A percentile compares a stretch with the other conserved stretches of the same genome.
phyloP scores from a whole-genome alignment of 331 rosid genomes.

The Quercus phellos region DNA sequence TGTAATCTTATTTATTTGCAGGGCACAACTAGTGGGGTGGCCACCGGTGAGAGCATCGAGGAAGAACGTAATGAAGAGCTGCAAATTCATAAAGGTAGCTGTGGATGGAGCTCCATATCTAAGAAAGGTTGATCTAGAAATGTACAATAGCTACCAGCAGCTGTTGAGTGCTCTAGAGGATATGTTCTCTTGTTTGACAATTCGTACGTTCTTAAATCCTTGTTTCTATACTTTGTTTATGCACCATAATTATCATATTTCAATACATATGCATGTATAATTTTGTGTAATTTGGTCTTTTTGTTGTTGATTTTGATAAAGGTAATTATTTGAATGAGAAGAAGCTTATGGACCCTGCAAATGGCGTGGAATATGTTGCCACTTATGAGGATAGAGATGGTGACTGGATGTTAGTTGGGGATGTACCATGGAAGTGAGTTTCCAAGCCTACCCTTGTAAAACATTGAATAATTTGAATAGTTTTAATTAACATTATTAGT shows the following conservation, averaged over 20 bases:
- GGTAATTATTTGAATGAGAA: conserved; percentile 48
- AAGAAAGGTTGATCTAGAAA: conserved; percentile 65
- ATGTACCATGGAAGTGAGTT: conserved; percentile 82
- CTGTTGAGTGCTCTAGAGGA: conserved; percentile 43
- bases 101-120: conserved; percentile 82
- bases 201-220: conserved; percentile 30
- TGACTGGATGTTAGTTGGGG: conserved; percentile 90
- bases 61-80: conserved; percentile 40
- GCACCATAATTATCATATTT: not conserved
- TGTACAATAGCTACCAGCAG: conserved; percentile 46
- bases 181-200: conserved; percentile 54
- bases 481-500: not conserved
- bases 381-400: conserved; percentile 81
- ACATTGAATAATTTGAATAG: too few species aligned
- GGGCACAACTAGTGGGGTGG: conserved; percentile 72
- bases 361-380: conserved; percentile 55
- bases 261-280: too few species aligned
- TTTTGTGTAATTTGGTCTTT: conserved; percentile 15
- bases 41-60: conserved; percentile 72
- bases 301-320: conserved; percentile 6
- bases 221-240: not conserved
- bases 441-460: not conserved
- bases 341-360: conserved; percentile 45
- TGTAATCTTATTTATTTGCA: not conserved
- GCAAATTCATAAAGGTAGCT: conserved; percentile 68